phyloP scores from a whole-genome alignment of 2,329 filamentous ascomycete species.

The Thielaviopsis punctulata region DNA sequence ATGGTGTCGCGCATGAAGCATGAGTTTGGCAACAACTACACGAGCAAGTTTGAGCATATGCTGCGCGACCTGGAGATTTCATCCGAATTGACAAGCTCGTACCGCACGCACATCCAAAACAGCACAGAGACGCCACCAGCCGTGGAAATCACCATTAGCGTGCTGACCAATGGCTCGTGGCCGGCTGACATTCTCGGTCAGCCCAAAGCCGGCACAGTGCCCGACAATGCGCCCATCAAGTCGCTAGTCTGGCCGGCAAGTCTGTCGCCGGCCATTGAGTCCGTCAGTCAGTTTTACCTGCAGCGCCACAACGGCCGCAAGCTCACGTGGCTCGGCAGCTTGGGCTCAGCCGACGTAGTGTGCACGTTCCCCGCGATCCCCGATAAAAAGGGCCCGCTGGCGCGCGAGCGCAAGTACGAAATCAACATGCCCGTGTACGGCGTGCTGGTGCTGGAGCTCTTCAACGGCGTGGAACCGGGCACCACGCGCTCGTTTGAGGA shows the following conservation, averaged over 20 bases:
- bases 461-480: conserved; percentile 52
- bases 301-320: conserved; percentile 74
- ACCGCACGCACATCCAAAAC: conserved; percentile 26
- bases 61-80: conserved; percentile 91
- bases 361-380: conserved; percentile 58
- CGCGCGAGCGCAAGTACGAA: conserved; percentile 62
- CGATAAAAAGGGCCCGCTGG: conserved; percentile 45
- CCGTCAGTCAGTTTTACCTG: conserved; percentile 74
- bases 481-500: conserved; percentile 44
- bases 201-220: conserved; percentile 19
- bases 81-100: conserved; percentile 61
- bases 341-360: conserved; percentile 70
- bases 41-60: conserved; percentile 86
- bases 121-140: conserved; percentile 21
- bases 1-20: conserved; percentile 97
- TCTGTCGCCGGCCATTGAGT: conserved; percentile 4
- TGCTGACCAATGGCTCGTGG: conserved; percentile 91
- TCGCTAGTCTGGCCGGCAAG: conserved; percentile 11
- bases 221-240: conserved; percentile 25
- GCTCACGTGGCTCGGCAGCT: conserved; percentile 60
- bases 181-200: conserved; percentile 72
- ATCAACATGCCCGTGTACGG: conserved; percentile 83
- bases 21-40: conserved; percentile 88
- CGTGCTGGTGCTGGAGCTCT: conserved; percentile 78
- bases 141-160: conserved; percentile 66